Percentiles rank a stretch among this genome's conserved stretches.
phyloP scores from a whole-genome alignment of 2,329 filamentous ascomycete genomes.

The Epichloe coenophiala region DNA sequence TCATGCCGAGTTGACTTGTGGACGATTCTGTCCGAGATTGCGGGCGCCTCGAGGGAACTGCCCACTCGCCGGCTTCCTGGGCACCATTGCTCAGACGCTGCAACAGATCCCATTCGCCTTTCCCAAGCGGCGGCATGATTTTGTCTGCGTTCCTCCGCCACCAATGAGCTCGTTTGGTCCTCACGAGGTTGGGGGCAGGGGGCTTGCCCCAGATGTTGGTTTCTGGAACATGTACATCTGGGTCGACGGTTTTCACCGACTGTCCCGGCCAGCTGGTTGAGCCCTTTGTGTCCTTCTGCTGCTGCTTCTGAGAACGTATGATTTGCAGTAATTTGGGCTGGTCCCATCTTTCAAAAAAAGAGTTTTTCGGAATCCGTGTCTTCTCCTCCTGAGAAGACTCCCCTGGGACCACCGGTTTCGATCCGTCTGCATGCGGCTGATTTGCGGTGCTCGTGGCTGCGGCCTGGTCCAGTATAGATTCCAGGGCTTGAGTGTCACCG shows the following conservation, averaged over 20 bases:
- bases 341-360: constrained; percentile 39
- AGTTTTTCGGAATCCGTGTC: constrained; percentile 7
- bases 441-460: not conserved
- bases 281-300: constrained; percentile 14
- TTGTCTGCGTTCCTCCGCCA: constrained; percentile 33
- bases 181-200: constrained; percentile 22
- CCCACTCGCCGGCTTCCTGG: constrained; percentile 22
- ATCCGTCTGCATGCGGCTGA: not conserved
- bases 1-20: not conserved
- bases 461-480: constrained; percentile 14
- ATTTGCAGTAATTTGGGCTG: constrained; percentile 28
- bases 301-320: constrained; percentile 26
- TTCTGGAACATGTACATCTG: constrained; percentile 23
- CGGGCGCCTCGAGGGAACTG: constrained; percentile 20
- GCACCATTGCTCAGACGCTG: constrained; percentile 30
- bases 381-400: not conserved
- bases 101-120: constrained; percentile 42
- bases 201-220: constrained; percentile 37
- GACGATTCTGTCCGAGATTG: constrained; percentile 7
- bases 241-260: constrained; percentile 18
- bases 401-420: too few species aligned
- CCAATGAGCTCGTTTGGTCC: constrained; percentile 31
- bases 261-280: constrained; percentile 13
- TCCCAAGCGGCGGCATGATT: constrained; percentile 39
- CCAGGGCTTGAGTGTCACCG: constrained; percentile 26